Conservation (phyloP, 2,329 filamentous ascomycete species). For the Neonectria sp. region DNA sequence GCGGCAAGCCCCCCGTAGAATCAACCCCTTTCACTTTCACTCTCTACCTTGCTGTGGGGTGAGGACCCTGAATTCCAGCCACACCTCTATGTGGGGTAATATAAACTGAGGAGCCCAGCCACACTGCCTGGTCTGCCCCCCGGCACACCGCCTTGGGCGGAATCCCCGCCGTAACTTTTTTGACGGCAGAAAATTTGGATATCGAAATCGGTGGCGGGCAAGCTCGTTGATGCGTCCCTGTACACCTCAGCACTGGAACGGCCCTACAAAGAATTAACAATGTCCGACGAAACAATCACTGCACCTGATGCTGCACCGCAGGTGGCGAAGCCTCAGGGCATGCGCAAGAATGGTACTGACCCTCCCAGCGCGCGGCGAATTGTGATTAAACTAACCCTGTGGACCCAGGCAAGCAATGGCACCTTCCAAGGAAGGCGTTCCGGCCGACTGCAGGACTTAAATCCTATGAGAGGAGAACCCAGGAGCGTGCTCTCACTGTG, state of each 20-base stretch:
- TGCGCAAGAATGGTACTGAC: conserved; percentile 84
- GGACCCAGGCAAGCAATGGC: conserved; percentile 92
- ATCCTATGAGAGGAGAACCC: conserved; percentile 83
- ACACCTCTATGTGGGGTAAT: conserved; percentile 27
- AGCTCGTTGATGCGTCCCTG: conserved; percentile 14
- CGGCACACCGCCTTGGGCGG: conserved; percentile 38
- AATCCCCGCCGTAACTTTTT: conserved; percentile 42
- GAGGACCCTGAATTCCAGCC: conserved; percentile 45
- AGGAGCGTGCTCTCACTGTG: conserved; percentile 77
- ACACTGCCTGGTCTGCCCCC: conserved; percentile 12
- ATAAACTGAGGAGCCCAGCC: conserved; percentile 25
- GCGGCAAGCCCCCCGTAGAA: conserved; percentile 35
- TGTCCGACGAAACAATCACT: conserved; percentile 58
- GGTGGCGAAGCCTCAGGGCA: conserved; percentile 67
- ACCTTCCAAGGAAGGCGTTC: conserved; percentile 85
- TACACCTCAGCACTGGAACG: conserved; percentile 25
- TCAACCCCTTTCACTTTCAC: conserved; percentile 38
- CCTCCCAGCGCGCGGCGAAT: not conserved
- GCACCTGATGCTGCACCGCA: conserved; percentile 54
- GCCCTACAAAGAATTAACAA: conserved; percentile 46
- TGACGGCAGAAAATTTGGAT: conserved; percentile 48
- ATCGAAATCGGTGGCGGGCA: conserved; percentile 32
- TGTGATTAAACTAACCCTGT: conserved; percentile 29
- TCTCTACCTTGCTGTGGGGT: conserved; percentile 37
- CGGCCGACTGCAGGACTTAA: conserved; percentile 84